Percentiles rank a stretch among this genome's conserved stretches.
These are phyloP conservation scores for Urochloa ruziziensis DNA, from an alignment of 176 grass and related monocot species.

Conservation along the genomic window DNA sequence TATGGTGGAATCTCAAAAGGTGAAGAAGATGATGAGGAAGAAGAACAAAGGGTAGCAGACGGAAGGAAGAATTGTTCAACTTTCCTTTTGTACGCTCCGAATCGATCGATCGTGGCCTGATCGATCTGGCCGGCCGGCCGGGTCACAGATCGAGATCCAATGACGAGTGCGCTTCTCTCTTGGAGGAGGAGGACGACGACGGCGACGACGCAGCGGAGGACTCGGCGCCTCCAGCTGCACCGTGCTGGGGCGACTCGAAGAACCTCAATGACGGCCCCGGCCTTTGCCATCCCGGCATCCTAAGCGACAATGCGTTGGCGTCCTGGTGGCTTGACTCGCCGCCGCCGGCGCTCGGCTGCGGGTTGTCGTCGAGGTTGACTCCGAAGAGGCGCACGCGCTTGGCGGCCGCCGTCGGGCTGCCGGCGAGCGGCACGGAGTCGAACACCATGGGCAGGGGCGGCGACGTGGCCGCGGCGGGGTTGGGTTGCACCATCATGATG, in stretches of 20 bases:
- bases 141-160: constrained; percentile 96
- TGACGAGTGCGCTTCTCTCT: constrained; percentile 70
- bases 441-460: constrained; percentile 51
- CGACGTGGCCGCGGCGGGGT: background rate
- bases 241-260: constrained; percentile 42
- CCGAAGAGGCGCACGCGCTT: constrained; percentile 96
- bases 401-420: constrained; percentile 31
- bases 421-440: constrained; percentile 61
- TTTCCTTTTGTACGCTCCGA: constrained; percentile 55
- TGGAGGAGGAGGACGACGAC: constrained; percentile 66
- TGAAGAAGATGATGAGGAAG: constrained; percentile 17
- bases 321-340: constrained; percentile 40
- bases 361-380: constrained; percentile 89
- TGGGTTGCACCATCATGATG: constrained; percentile 52
- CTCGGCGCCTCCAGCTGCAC: constrained; percentile 26
- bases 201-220: constrained; percentile 46
- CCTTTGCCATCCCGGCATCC: constrained; percentile 63
- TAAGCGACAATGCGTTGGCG: constrained; percentile 46
- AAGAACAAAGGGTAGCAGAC: constrained; percentile 26
- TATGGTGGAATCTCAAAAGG: constrained; percentile 55
- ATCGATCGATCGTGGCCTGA: background rate
- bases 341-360: constrained; percentile 28
- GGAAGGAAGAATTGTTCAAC: constrained; percentile 61
- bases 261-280: constrained; percentile 38
- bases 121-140: background rate